Evolutionary conservation across 2,329 filamentous ascomycete genomes (phyloP).

Genomic region (Thermothelomyces thermophilus): DNA sequence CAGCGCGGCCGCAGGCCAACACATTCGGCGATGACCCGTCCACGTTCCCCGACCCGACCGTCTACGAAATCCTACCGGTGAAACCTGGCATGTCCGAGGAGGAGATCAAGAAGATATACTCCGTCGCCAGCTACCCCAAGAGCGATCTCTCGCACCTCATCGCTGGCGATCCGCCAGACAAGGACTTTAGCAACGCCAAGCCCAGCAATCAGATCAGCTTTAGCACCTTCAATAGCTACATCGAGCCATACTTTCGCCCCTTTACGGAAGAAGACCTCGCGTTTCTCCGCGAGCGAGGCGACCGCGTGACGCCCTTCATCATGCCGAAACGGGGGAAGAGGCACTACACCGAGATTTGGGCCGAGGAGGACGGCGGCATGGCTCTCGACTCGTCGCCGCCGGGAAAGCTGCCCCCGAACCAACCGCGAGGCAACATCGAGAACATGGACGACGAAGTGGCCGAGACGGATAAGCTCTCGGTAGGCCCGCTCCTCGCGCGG

Average conservation of each 20-base stretch:
- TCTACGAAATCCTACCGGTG: slow-evolving; percentile 83
- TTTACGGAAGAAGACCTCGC: slow-evolving; percentile 91
- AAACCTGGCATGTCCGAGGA: slow-evolving; percentile 71
- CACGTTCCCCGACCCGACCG: slow-evolving; percentile 82
- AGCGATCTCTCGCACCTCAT: slow-evolving; percentile 78
- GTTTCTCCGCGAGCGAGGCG: slow-evolving; percentile 84
- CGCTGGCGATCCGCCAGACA: slow-evolving; percentile 82
- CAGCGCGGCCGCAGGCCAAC: slow-evolving; percentile 67
- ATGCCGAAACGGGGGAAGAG: slow-evolving; percentile 79
- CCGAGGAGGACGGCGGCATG: slow-evolving; percentile 82
- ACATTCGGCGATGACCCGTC: slow-evolving; percentile 90
- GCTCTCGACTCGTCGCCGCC: slow-evolving; percentile 60
- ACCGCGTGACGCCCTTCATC: slow-evolving; percentile 74
- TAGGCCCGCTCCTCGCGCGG: slow-evolving; percentile 77
- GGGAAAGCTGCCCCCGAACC: slow-evolving; percentile 63
- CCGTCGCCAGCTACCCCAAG: slow-evolving; percentile 75
- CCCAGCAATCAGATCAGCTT: slow-evolving; percentile 91
- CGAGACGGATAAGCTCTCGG: slow-evolving; percentile 82
- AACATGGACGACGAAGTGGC: slow-evolving; percentile 79
- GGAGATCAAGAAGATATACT: slow-evolving; percentile 82
- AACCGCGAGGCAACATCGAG: slow-evolving; percentile 78
- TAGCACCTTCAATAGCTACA: slow-evolving; percentile 83
- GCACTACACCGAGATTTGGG: slow-evolving; percentile 87
- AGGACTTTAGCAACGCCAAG: slow-evolving; percentile 92
- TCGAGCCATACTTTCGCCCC: slow-evolving; percentile 84